Evolutionary conservation across 495 filamentous ascomycete species (phyloP).

Genomic region (Immersiella caudata): DNA sequence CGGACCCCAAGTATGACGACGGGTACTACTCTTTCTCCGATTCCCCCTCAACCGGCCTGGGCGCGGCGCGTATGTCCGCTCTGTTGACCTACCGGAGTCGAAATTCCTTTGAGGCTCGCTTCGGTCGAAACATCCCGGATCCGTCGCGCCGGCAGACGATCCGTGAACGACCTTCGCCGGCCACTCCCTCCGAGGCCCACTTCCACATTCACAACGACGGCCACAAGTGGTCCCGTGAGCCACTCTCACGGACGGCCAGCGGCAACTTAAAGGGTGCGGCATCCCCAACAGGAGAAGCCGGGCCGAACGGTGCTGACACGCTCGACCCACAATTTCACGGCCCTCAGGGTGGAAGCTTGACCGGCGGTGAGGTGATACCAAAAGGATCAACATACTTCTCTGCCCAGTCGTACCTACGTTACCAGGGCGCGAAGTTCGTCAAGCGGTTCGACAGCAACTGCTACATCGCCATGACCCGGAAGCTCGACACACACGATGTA

Average conservation of each 20-base stretch:
- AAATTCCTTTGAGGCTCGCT: conserved; percentile 94
- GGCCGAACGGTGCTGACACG: conserved; percentile 30
- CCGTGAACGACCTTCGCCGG: conserved; percentile 63
- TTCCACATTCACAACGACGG: conserved; percentile 97
- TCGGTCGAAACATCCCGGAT: conserved; percentile 90
- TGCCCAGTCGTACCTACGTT: conserved; percentile 96
- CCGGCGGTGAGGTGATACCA: conserved; percentile 49
- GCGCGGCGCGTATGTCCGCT: conserved; percentile 95
- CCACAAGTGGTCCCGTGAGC: conserved; percentile 60
- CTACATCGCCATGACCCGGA: conserved; percentile 98
- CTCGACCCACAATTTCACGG: conserved; percentile 80
- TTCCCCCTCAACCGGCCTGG: conserved; percentile 81
- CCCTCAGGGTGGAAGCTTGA: conserved; percentile 44
- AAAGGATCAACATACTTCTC: conserved; percentile 87
- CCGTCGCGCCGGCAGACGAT: conserved; percentile 77
- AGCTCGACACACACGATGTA: conserved; percentile 97
- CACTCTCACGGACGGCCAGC: conserved; percentile 44
- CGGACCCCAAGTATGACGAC: conserved; percentile 96
- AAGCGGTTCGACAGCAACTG: conserved; percentile 97
- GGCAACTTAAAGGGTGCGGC: conserved; percentile 31
- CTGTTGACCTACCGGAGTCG: conserved; percentile 93
- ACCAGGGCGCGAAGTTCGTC: conserved; percentile 96
- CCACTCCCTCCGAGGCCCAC: conserved; percentile 76
- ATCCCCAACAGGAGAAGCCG: conserved; percentile 42
- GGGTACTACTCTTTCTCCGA: conserved; percentile 88